These are phyloP conservation scores for Lumnitzera littorea DNA, from an alignment of 345 rosid genomes.

Conservation along the genomic window DNA sequence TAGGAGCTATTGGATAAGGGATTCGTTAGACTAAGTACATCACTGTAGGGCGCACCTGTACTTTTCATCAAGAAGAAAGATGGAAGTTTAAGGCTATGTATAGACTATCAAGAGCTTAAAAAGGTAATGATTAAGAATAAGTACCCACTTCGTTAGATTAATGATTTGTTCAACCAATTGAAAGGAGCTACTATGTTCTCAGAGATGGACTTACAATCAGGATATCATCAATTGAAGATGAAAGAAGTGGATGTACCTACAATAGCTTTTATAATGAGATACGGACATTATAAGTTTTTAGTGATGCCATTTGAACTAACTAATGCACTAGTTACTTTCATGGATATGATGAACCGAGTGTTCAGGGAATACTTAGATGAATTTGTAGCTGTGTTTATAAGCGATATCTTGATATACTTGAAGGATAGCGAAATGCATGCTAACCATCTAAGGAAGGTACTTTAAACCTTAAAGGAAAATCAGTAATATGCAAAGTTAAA, in stretches of 20 bases:
- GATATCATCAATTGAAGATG: neutral
- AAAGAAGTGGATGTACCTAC: neutral
- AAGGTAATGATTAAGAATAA: neutral
- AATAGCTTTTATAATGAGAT: neutral
- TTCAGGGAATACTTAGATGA: neutral
- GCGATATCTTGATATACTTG: neutral
- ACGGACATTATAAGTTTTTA: neutral
- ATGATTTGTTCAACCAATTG: neutral
- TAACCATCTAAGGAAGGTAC: no score
- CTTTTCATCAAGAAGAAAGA: no score
- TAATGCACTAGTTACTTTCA: neutral
- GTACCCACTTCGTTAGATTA: neutral
- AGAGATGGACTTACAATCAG: neutral
- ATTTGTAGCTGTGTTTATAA: neutral
- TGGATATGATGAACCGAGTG: neutral
- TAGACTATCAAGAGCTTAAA: no score
- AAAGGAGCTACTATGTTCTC: neutral
- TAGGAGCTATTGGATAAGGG: no score
- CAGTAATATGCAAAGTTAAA: no score
- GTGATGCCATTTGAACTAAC: neutral
- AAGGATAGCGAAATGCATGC: neutral
- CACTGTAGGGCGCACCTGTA: no score
- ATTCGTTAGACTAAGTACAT: no score
- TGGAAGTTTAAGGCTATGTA: no score
- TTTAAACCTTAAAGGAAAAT: no score